Percentiles rank a stretch among this genome's conserved stretches.
Conservation (phyloP, 768 basidiomycete species). For the Podaxis sp. region DNA sequence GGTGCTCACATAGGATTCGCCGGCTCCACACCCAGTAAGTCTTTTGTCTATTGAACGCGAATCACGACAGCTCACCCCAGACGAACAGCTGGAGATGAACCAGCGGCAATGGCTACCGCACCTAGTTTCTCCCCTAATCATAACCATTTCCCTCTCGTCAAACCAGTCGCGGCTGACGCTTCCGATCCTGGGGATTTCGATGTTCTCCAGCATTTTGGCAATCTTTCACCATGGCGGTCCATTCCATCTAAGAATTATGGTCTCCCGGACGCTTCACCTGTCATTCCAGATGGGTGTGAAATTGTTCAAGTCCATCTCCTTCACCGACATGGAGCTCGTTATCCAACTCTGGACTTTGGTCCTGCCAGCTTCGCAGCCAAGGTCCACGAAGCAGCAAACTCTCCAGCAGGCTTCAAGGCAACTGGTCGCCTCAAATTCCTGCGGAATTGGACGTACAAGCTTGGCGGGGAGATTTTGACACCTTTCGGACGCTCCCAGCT, state of each 20-base stretch:
- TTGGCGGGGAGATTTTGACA: constrained; percentile 74
- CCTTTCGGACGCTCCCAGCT: constrained; percentile 76
- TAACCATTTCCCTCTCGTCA: constrained; percentile 39
- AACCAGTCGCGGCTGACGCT: constrained; percentile 33
- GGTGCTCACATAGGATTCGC: constrained; percentile 41
- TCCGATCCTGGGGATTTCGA: constrained; percentile 34
- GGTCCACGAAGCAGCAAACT: constrained; percentile 42
- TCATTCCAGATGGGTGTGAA: constrained; percentile 44
- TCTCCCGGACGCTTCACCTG: constrained; percentile 43
- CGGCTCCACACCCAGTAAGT: constrained; percentile 47
- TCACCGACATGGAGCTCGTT: constrained; percentile 70
- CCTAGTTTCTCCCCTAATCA: constrained; percentile 35
- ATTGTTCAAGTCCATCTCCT: constrained; percentile 55
- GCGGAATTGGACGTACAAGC: constrained; percentile 73
- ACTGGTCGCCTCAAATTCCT: constrained; percentile 60
- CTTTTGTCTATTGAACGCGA: not conserved
- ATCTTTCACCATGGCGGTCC: constrained; percentile 50
- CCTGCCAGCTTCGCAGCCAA: constrained; percentile 44
- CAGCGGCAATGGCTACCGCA: constrained; percentile 39
- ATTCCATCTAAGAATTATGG: constrained; percentile 41
- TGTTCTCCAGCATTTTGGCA: constrained; percentile 44
- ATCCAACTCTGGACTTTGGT: constrained; percentile 46
- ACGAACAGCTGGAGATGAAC: constrained; percentile 39
- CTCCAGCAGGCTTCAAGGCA: constrained; percentile 41
- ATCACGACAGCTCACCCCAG: not conserved